Conservation (phyloP, 345 rosid genomes). For the Brassica juncea region DNA sequence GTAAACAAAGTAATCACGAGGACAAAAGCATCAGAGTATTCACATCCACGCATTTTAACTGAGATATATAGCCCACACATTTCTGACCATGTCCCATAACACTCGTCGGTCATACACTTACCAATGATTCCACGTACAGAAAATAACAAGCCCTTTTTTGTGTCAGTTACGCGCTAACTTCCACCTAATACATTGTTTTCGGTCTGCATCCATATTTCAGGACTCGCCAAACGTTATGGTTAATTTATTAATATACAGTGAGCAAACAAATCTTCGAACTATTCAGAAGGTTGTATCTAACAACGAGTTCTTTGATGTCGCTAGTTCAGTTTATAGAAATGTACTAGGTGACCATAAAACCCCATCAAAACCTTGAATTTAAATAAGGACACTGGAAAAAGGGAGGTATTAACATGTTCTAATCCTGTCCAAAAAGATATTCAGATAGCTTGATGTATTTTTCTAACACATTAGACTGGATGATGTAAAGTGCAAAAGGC, state of each 20-base stretch:
- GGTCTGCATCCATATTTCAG: neutral
- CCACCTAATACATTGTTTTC: neutral
- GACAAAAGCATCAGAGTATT: neutral
- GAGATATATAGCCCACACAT: neutral
- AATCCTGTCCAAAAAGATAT: neutral
- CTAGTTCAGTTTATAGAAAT: neutral
- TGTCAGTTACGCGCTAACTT: neutral
- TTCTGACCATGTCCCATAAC: neutral
- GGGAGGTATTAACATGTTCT: neutral
- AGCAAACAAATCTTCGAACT: neutral
- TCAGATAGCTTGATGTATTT: neutral
- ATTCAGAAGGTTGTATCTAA: neutral
- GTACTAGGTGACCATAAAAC: neutral
- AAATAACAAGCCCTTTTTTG: neutral
- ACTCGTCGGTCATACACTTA: neutral
- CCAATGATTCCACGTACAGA: neutral
- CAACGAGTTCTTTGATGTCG: neutral
- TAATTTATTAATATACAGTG: neutral
- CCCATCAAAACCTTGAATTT: neutral
- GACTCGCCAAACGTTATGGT: neutral
- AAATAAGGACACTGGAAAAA: neutral
- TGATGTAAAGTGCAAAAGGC: neutral
- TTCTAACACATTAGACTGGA: neutral
- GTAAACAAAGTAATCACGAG: slow-evolving; percentile 8
- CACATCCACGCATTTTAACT: neutral